Base-by-base conservation (phyloP, 106 monocot genomes). In the Dendrobium officinale region DNA sequence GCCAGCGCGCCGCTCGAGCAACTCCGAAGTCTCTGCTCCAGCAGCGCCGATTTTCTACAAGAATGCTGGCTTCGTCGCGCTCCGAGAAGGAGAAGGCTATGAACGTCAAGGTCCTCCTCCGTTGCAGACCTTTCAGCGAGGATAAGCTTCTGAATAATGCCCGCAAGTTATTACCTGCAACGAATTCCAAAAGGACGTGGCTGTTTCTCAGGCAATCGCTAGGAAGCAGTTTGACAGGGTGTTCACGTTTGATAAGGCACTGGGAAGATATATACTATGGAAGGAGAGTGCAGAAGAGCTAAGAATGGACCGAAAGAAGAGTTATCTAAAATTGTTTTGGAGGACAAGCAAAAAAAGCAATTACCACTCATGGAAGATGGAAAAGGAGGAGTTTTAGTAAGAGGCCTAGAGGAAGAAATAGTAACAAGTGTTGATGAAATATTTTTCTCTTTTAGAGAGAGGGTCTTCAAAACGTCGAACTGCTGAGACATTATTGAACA, bases 361-460 rank as follows among this genome's bases (percentile, higher is more conserved):
- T 82, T 99, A 27, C 95, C 93, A 82, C 90, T 99, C 1, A 99
- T 99, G 99, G 99, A 99, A 78, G 99, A 99, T 87, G 95, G 95
- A 3, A 95, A 95, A 91, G 93, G 95, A 22, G 99, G 99, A 67
- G 99, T 99, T 77, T 84, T 99, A 31, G 93, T 99, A n/a, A 86
- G 91, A 76, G 99, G 99, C 9, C 73, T 99, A 37, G 99, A 99
- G 72, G 99, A 99, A 64, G 99, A 99, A 47, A 99, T 99, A 55
- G 99, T 99, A 67, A 93, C 95, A 40, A 95, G 86, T 87, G 88
- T 88, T 0, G 68, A 81, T 66, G 99, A 99, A 77, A 99, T 99
- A 76, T 99, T 99, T 26, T 55, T 87, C 93, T 44, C 86, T 99
- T 24, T 78, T 99, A 54, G 99, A 99, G 82, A 93, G 93, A 45